These are phyloP conservation scores for Phytopythium litorale DNA, from an alignment of 352 stramenopile species.

Conservation along the genomic window DNA sequence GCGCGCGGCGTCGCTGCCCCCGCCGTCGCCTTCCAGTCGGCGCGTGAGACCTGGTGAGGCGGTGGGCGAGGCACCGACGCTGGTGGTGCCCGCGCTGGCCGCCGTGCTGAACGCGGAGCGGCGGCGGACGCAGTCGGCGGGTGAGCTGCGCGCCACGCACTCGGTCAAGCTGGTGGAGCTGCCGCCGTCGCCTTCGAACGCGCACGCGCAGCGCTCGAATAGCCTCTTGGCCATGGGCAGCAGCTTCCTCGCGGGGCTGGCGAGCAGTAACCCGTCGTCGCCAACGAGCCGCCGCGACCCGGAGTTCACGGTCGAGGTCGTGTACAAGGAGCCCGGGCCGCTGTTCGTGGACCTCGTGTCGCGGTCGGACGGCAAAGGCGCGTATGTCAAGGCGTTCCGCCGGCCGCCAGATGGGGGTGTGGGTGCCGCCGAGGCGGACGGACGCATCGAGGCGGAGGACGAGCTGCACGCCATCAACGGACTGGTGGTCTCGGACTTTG, in stretches of 20 bases:
- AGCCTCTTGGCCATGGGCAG: slow-evolving; percentile 38
- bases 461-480: slow-evolving; percentile 69
- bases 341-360: slow-evolving; percentile 80
- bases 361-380: slow-evolving; percentile 54
- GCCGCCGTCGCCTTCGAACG: neutral
- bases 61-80: neutral
- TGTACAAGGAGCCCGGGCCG: slow-evolving; percentile 44
- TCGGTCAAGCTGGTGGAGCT: slow-evolving; percentile 7
- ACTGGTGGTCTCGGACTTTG: slow-evolving; percentile 45
- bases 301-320: slow-evolving; percentile 31
- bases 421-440: slow-evolving; percentile 51
- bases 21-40: neutral
- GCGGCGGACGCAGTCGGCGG: slow-evolving; percentile 53
- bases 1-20: neutral
- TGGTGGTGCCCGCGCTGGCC: neutral
- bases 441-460: slow-evolving; percentile 55
- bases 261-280: slow-evolving; percentile 15
- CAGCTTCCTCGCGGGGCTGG: slow-evolving; percentile 39
- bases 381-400: slow-evolving; percentile 72
- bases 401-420: slow-evolving; percentile 46
- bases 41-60: neutral
- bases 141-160: slow-evolving; percentile 22
- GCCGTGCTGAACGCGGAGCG: slow-evolving; percentile 9
- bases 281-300: slow-evolving; percentile 21
- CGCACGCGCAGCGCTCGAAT: slow-evolving; percentile 18